A percentile compares a stretch with the other conserved stretches of the same genome.
Evolutionary conservation across 495 filamentous ascomycete genomes (phyloP).

Genomic region (Talaromyces adpressus): DNA sequence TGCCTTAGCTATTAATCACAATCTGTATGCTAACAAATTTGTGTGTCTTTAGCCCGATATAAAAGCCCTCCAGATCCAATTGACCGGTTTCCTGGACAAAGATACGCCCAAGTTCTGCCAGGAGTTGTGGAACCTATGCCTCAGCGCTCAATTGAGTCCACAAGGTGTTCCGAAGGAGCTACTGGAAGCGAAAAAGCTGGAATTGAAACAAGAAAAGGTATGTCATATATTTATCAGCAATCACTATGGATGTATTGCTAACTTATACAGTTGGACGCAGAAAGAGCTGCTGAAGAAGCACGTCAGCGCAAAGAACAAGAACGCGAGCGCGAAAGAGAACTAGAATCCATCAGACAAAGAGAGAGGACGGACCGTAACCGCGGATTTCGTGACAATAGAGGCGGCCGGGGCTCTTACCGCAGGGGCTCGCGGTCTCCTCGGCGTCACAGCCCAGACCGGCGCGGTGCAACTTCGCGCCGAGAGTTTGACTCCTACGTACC

Average conservation of each 20-base stretch:
- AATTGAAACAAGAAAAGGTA: slow-evolving; percentile 91
- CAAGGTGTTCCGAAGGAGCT: slow-evolving; percentile 93
- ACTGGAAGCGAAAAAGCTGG: slow-evolving; percentile 90
- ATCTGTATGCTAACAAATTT: not conserved
- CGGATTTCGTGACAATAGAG: slow-evolving; percentile 49
- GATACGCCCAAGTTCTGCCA: slow-evolving; percentile 88
- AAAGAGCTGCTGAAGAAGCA: slow-evolving; percentile 71
- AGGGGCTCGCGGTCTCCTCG: slow-evolving; percentile 54
- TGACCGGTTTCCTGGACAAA: slow-evolving; percentile 93
- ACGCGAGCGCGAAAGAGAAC: slow-evolving; percentile 44
- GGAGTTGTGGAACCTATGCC: slow-evolving; percentile 82
- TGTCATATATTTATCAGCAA: not conserved
- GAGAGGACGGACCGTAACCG: slow-evolving; percentile 66
- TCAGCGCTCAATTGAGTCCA: slow-evolving; percentile 82
- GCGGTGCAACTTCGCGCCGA: slow-evolving; percentile 44
- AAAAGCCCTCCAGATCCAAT: slow-evolving; percentile 85
- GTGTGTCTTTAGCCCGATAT: slow-evolving; percentile 68
- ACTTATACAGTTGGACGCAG: slow-evolving; percentile 62
- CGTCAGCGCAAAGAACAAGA: slow-evolving; percentile 65
- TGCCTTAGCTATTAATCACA: not conserved
- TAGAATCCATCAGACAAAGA: slow-evolving; percentile 61
- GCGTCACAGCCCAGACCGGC: slow-evolving; percentile 46
- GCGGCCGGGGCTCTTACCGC: slow-evolving; percentile 40
- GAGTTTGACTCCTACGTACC: slow-evolving; percentile 56
- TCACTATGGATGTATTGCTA: slow-evolving; percentile 2